These are phyloP conservation scores for Mycena chlorophos DNA, from an alignment of 768 basidiomycete genomes.

Conservation along the genomic window DNA sequence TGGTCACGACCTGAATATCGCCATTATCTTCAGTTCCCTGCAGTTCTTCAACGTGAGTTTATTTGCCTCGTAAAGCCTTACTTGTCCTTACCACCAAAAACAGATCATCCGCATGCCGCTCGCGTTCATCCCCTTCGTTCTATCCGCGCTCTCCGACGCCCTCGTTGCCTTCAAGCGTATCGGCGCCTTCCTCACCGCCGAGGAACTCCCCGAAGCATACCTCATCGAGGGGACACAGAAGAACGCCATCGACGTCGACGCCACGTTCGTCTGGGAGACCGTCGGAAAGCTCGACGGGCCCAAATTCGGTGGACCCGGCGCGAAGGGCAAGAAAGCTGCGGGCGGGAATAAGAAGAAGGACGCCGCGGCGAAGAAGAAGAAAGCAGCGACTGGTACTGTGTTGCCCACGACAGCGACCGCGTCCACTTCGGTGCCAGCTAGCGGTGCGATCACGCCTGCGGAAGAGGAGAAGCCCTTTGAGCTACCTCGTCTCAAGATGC, in stretches of 20 bases:
- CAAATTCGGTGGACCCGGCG: constrained; percentile 14
- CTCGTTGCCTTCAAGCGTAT: constrained; percentile 53
- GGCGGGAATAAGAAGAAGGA: constrained; percentile 19
- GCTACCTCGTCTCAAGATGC: constrained; percentile 46
- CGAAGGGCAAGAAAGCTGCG: constrained; percentile 13
- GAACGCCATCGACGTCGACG: constrained; percentile 48
- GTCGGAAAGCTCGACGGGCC: constrained; percentile 24
- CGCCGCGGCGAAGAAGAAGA: constrained; percentile 21
- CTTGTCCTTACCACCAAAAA: neutral
- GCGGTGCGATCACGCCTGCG: constrained; percentile 16
- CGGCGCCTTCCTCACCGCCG: constrained; percentile 48
- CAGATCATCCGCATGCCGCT: constrained; percentile 63
- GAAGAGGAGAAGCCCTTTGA: constrained; percentile 51
- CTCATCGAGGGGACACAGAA: constrained; percentile 38
- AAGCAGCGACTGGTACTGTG: constrained; percentile 26
- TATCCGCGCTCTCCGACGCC: constrained; percentile 49
- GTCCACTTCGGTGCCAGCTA: constrained; percentile 6
- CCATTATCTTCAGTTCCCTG: constrained; percentile 45
- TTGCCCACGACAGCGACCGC: constrained; percentile 21
- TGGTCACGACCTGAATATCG: constrained; percentile 42
- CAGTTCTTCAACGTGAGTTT: constrained; percentile 44
- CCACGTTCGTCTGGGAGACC: constrained; percentile 55
- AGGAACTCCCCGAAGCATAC: constrained; percentile 53
- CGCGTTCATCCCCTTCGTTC: constrained; percentile 54
- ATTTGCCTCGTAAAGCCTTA: neutral